These are phyloP conservation scores for Penicillium egyptiacum DNA, from an alignment of 495 filamentous ascomycete species.

Conservation along the genomic window DNA sequence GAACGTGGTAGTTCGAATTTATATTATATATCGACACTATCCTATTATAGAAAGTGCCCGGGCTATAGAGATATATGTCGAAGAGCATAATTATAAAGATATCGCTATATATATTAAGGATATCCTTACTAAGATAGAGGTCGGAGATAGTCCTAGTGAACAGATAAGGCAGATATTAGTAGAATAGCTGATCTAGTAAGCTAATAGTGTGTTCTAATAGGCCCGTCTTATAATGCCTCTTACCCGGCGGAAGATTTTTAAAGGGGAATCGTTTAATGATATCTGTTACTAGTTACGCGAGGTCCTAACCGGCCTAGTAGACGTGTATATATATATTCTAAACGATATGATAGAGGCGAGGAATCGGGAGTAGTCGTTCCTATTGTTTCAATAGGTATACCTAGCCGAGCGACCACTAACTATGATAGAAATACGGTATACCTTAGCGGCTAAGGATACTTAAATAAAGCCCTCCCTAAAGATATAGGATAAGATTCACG, in stretches of 20 bases:
- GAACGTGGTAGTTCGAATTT: slow-evolving; percentile 7
- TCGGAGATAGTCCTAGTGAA: not conserved
- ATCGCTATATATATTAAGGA: slow-evolving; percentile 15
- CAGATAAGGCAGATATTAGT: not conserved
- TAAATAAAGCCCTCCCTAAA: not conserved
- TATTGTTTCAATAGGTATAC: slow-evolving; percentile 20
- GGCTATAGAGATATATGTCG: slow-evolving; percentile 9
- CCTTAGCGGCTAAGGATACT: slow-evolving; percentile 6
- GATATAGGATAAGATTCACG: slow-evolving; percentile 2
- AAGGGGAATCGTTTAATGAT: slow-evolving; percentile 12
- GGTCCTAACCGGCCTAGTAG: slow-evolving; percentile 9
- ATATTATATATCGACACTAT: slow-evolving; percentile 24
- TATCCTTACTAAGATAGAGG: slow-evolving; percentile 1
- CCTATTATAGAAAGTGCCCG: not conserved
- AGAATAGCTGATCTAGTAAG: slow-evolving; percentile 7
- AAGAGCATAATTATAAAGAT: slow-evolving; percentile 7
- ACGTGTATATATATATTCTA: slow-evolving; percentile 17
- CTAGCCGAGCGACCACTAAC: slow-evolving; percentile 21
- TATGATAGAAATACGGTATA: slow-evolving; percentile 18
- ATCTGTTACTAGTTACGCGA: slow-evolving; percentile 10
- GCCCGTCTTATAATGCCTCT: slow-evolving; percentile 10
- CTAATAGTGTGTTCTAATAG: slow-evolving; percentile 9
- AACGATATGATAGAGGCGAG: slow-evolving; percentile 6
- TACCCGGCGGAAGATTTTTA: not conserved
- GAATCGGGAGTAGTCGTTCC: slow-evolving; percentile 9